Evolutionary conservation across 225 moss, liverwort and hornwort species (phyloP).

Genomic region (Pseudoscleropodium purum): DNA sequence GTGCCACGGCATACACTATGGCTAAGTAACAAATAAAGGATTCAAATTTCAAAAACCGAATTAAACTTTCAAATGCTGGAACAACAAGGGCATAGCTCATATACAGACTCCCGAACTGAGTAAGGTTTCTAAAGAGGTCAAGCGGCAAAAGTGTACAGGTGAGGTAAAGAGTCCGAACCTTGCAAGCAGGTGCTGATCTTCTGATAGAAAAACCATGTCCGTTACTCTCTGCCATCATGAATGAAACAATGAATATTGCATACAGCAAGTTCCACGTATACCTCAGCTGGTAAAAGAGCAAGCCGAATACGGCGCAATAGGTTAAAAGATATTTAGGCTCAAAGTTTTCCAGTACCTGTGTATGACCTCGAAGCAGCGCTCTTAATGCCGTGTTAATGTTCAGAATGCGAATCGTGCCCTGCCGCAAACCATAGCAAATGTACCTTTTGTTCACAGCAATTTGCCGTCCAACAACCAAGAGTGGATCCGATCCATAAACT

Average conservation of each 20-base stretch:
- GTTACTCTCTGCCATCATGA: constrained; percentile 52
- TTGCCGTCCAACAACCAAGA: constrained; percentile 80
- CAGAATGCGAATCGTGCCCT: constrained; percentile 86
- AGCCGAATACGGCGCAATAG: neutral
- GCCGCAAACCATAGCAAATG: constrained; percentile 92
- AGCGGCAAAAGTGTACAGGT: neutral
- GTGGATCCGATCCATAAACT: constrained; percentile 85
- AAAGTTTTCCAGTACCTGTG: constrained; percentile 49
- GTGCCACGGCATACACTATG: neutral
- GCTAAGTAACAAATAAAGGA: no score
- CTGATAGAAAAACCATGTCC: constrained; percentile 54
- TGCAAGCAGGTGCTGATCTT: constrained; percentile 55
- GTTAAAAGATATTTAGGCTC: neutral
- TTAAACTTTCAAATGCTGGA: neutral
- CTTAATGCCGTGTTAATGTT: constrained; percentile 87
- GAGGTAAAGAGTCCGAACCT: constrained; percentile 20
- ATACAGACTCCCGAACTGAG: neutral
- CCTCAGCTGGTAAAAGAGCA: neutral
- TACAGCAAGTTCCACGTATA: neutral
- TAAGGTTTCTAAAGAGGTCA: neutral
- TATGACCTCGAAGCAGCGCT: constrained; percentile 84
- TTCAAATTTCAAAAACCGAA: neutral
- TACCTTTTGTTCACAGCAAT: constrained; percentile 94
- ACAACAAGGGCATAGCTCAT: neutral
- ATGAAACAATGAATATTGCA: neutral